Percentiles rank a stretch among this genome's conserved stretches.
Evolutionary conservation across 2,329 filamentous ascomycete species (phyloP).

Genomic region (Bipolaris sorokiniana): DNA sequence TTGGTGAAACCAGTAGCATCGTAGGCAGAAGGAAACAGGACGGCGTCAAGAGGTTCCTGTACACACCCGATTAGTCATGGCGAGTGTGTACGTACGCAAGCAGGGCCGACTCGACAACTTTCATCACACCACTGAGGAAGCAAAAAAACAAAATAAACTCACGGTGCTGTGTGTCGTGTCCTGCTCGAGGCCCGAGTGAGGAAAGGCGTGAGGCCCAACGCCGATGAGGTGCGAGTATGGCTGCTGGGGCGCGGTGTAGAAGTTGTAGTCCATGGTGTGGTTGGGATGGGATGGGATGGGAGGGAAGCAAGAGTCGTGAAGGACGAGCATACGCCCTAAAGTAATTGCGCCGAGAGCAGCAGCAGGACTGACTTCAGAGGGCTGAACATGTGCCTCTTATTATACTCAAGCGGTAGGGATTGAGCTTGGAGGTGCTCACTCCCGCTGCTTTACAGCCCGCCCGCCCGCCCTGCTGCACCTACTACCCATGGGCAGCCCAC

Average conservation of each 20-base stretch:
- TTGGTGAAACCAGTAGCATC: constrained; percentile 40
- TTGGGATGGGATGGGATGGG: neutral
- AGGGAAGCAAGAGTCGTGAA: neutral
- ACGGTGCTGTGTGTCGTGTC: constrained; percentile 46
- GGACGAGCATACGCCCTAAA: neutral
- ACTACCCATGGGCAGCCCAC: constrained; percentile 18
- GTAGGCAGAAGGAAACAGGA: constrained; percentile 36
- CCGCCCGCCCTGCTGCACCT: constrained; percentile 15
- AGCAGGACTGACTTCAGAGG: too few relatives aligned
- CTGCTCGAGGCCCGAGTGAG: constrained; percentile 44
- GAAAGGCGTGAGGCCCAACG: constrained; percentile 49
- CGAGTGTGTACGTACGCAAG: neutral
- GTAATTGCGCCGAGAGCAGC: too few relatives aligned
- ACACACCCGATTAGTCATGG: constrained; percentile 29
- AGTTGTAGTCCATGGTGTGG: constrained; percentile 62
- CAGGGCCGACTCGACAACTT: constrained; percentile 17
- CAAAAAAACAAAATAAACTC: constrained; percentile 14
- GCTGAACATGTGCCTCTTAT: constrained; percentile 27
- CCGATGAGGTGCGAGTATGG: constrained; percentile 57
- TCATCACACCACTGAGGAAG: neutral
- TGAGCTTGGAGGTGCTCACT: constrained; percentile 23
- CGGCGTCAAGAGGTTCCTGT: constrained; percentile 55
- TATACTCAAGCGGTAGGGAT: constrained; percentile 20
- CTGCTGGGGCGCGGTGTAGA: constrained; percentile 56
- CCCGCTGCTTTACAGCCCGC: constrained; percentile 16